Evolutionary conservation across 1,284 basidiomycete species (phyloP), one percentile per base, ranked within the genome.

Genomic region (Papiliotrema fonsecae): DNA sequence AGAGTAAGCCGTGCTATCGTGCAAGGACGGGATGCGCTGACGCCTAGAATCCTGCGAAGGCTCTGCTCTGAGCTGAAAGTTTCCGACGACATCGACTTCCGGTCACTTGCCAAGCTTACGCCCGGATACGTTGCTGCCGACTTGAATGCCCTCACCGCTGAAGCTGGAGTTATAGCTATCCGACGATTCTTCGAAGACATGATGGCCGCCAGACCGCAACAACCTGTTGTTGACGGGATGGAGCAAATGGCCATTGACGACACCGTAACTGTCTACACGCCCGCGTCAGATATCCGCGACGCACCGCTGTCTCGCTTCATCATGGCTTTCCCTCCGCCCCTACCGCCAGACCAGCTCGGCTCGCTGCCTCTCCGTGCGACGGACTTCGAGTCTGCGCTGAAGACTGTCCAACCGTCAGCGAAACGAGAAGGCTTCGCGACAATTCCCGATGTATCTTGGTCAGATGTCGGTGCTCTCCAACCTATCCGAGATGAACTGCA

Each of bases 71-170:
- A 64, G 14, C 61, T 72, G 10, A 50, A 56, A 11, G 50, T 70
- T 13, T 58, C 62, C 2, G 61, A 58, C 24, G 66, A 72, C 28
- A 64, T 70, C 26, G 67, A 72, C 47, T 67, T 70, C 50, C 54
- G 57, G 3, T 53, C 46, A 31, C 77, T 98, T 14, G 94, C 94
- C 14, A 93, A 91, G 72, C 82, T 86, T 1, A 98, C 94, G 0
- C 96, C 96, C 2, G 94, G 94, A 0, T 98, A 96, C 65, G 94
- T 97, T 9, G 93, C 94, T 31, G 94, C 94, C 0, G 94, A 98
- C 76, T 74, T 98, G 25, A 83, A 88, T 0, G 87, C 92, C 0
- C 75, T 97, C 9, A 91, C 92, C 0, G 87, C 90, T 6, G 91
- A 92, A 22, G 94, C 94, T 0, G 94, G 94, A 6, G 89, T 97